Percentiles rank a stretch among this genome's conserved stretches.
phyloP scores from a whole-genome alignment of 2,329 filamentous ascomycete species.

The Colletotrichum sublineola region DNA sequence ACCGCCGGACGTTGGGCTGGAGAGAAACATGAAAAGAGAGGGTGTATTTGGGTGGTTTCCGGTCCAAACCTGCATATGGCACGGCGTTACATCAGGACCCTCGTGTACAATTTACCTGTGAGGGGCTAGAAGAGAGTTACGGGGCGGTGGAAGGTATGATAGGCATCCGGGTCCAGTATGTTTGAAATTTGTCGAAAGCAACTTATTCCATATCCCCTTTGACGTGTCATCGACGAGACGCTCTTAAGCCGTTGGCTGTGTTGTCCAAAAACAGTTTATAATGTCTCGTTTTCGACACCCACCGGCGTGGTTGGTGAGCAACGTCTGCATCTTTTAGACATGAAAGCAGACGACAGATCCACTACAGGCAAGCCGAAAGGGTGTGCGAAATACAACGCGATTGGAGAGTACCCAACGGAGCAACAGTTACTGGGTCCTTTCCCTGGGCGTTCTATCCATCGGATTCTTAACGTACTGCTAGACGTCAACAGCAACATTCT shows the following conservation, averaged over 20 bases:
- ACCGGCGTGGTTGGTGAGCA: background rate
- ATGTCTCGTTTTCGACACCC: background rate
- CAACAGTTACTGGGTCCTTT: background rate
- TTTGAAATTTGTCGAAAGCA: slow-evolving; percentile 39
- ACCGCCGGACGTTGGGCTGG: slow-evolving; percentile 29
- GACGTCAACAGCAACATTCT: background rate
- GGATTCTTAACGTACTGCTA: no score
- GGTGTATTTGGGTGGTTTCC: slow-evolving; percentile 37
- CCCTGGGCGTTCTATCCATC: no score
- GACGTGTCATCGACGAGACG: background rate
- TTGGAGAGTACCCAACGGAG: no score
- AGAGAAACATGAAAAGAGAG: slow-evolving; percentile 35
- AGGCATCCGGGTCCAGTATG: slow-evolving; percentile 33
- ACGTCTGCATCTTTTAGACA: background rate
- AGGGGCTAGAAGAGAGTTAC: slow-evolving; percentile 40
- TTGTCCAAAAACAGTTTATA: background rate
- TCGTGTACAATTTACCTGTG: slow-evolving; percentile 52
- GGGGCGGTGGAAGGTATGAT: slow-evolving; percentile 38
- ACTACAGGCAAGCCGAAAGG: background rate
- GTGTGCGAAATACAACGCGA: background rate
- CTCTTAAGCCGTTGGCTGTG: background rate
- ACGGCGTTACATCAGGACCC: slow-evolving; percentile 52
- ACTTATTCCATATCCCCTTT: background rate
- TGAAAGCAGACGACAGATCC: background rate
- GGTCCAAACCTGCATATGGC: slow-evolving; percentile 50